These are phyloP conservation scores for Scenedesmus sp. DNA, from an alignment of 163 green algal genomes.

Conservation along the genomic window DNA sequence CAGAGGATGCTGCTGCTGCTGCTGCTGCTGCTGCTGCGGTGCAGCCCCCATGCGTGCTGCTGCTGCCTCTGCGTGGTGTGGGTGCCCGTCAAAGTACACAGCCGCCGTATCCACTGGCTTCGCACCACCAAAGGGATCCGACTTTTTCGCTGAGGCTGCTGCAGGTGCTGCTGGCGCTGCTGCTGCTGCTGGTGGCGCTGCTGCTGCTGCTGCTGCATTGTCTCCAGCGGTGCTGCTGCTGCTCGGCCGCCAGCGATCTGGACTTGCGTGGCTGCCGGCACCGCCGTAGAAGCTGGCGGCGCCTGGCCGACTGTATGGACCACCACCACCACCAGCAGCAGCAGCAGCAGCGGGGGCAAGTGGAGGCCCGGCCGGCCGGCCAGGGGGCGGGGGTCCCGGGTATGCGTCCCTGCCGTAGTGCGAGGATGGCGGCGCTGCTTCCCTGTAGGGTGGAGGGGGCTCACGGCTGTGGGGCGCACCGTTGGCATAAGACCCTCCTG, in stretches of 20 bases:
- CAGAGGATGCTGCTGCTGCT: neutral
- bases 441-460: neutral
- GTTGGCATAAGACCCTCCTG: conserved; percentile 2
- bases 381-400: conserved; percentile 1
- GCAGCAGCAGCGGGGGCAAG: neutral
- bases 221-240: neutral
- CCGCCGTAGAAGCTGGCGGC: neutral
- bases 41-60: conserved; percentile 13
- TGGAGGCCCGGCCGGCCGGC: neutral
- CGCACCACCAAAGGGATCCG: conserved; percentile 47
- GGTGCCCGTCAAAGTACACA: conserved; percentile 45
- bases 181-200: neutral
- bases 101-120: conserved; percentile 50
- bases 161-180: neutral
- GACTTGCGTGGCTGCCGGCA: neutral
- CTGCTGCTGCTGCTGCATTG: neutral
- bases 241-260: neutral
- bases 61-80: conserved; percentile 37
- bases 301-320: neutral
- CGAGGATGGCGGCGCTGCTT: neutral
- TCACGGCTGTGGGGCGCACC: neutral
- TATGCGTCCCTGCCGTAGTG: neutral
- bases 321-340: neutral
- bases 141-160: conserved; percentile 3
- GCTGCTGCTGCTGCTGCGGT: neutral